Evolutionary conservation across 179 eudicot species (phyloP), one percentile per base, ranked within the genome.

Genomic region (Camellia oleifera): DNA sequence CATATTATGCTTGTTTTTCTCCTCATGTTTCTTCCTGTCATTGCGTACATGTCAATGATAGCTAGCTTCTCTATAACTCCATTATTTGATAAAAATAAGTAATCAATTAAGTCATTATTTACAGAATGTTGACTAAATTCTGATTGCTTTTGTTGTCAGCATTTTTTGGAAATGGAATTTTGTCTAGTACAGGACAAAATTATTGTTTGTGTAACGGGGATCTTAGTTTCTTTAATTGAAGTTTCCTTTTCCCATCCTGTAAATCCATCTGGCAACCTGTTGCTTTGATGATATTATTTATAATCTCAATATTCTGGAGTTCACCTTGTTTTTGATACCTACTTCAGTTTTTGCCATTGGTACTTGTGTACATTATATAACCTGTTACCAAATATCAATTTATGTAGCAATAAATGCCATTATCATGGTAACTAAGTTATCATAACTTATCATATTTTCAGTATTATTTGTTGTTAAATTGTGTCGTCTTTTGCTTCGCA

Each of bases 401-500:
- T 66, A 10, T 32, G 45, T 66, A 26, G 45, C 45, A 9, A 32
- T 23, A 66, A 20, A 66, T 66, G 42, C 10, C 4, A 18, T 70
- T 48, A 6, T 70, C 60, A 12, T 72, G 20, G 13, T 32, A 32
- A 32, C 40, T 32, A 32, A 32, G 40, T 32, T 32, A n/a, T 4
- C n/a, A 1, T 77, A 6, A 50, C 48, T 26, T 42, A 20, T 15
- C 5, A 15, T 52, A 4, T 64, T 76, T 26, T 40, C 2, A 53
- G n/a, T 32, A 66, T n/a, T 4, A 48, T 48, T 48, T 7, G 6
- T 32, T 32, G 52, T 48, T 48, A 48, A 48, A 4, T 48, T 48
- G 7, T 48, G 52, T 66, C 9, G 11, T 46, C 44, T 86, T 61
- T 77, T 83, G 42, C 76, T 79, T 76, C 64, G 61, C 98, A 96